Percentiles rank a stretch among this genome's conserved stretches.
These are phyloP conservation scores for Monosporascus sp. DNA, from an alignment of 2,329 filamentous ascomycete species.

Conservation along the genomic window DNA sequence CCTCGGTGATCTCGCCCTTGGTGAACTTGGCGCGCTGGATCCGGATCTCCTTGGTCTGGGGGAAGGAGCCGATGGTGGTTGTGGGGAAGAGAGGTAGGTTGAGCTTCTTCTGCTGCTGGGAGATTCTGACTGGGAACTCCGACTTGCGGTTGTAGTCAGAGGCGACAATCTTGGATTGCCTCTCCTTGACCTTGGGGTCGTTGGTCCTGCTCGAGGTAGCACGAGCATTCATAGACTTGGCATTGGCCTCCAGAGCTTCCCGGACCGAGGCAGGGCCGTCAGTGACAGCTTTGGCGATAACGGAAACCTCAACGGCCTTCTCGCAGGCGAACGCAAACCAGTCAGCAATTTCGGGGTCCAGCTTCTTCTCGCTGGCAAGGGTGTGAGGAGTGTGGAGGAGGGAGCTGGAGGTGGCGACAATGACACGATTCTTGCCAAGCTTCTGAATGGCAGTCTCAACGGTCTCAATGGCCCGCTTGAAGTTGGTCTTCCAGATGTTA, in stretches of 20 bases:
- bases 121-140: conserved; percentile 77
- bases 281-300: conserved; percentile 95
- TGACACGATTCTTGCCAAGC: conserved; percentile 94
- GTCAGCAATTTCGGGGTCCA: conserved; percentile 85
- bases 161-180: conserved; percentile 79
- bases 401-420: conserved; percentile 94
- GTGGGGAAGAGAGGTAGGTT: conserved; percentile 96
- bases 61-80: conserved; percentile 99
- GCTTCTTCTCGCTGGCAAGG: conserved; percentile 96
- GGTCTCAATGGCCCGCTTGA: conserved; percentile 87
- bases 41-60: conserved; percentile 98
- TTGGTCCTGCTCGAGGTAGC: conserved; percentile 93
- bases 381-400: conserved; percentile 98
- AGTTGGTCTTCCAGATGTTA: conserved; percentile 99
- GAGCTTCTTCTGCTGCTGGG: conserved; percentile 85
- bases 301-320: conserved; percentile 85
- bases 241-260: conserved; percentile 91
- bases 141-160: conserved; percentile 91
- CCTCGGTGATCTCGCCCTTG: conserved; percentile 91
- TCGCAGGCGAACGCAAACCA: conserved; percentile 98
- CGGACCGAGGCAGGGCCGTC: conserved; percentile 83
- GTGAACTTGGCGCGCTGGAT: conserved; percentile 96
- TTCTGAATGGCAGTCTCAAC: conserved; percentile 88
- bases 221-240: conserved; percentile 86
- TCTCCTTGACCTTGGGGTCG: conserved; percentile 94